Evolutionary conservation across 2,329 filamentous ascomycete species (phyloP), one percentile per base, ranked within the genome.

Genomic region (Phaeosphaeriaceae sp.): DNA sequence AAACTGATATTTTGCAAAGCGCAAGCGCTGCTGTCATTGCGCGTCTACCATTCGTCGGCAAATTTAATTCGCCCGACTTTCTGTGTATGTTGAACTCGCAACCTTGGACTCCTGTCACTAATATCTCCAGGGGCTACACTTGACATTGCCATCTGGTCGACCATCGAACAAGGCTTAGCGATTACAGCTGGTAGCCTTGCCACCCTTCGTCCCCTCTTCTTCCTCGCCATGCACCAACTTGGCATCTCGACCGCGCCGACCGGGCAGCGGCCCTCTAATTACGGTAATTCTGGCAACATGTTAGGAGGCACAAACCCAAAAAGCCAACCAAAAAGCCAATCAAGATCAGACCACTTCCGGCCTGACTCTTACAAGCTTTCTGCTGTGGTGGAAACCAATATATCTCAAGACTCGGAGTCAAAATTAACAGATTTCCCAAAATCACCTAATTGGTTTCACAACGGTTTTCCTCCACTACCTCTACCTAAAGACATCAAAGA

Each of bases 101-200:
- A 4, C 11, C 9, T 13, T 8, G 8, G 11, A 11, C 21, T 9
- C 13, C n/a, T 18, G 16, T 2, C 3, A 13, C 46, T 58, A 54
- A 56, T 6, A 4, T 2, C n/a, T 4, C 0, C 12, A 67, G 64
- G 65, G 66, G 60, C 60, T 16, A 73, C 70, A 3, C 35, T 60
- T n/a, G 67, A 73, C 41, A 66, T 73, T 32, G 70, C 70, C 17
- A 71, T 71, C 39, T 73, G 70, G 70, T 71, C 68, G 1, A 60
- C 61, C 6, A 58, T 72, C 17, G 70, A 73, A 54, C 67, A 71
- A 59, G 70, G 70, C 17, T 63, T 73, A 7, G 70, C 68, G n/a
- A 72, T 73, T 29, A 71, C 65, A 1, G 70, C 70, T 2, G 68
- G 70, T 23, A 67, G 60, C 33, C 66, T 73, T 11, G 70, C 70